These are phyloP conservation scores for Cercospora brassicicola DNA, from an alignment of 2,329 filamentous ascomycete genomes.

Conservation along the genomic window DNA sequence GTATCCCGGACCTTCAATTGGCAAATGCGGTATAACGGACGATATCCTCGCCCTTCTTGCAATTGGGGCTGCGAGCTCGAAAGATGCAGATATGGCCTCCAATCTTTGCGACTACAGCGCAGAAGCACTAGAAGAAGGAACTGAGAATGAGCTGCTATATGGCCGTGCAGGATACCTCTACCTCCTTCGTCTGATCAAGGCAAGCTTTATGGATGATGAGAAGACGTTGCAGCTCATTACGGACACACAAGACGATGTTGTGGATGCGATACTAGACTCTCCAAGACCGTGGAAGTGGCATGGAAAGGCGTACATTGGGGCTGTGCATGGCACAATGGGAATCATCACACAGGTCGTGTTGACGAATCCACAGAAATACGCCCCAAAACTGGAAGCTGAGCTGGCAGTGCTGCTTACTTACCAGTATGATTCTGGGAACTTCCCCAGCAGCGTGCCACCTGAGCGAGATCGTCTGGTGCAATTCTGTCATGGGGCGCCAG, in stretches of 20 bases:
- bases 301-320: conserved; percentile 63
- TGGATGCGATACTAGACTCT: conserved; percentile 59
- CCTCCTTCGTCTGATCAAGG: conserved; percentile 63
- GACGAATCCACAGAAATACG: conserved; percentile 57
- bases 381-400: conserved; percentile 54
- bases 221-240: conserved; percentile 54
- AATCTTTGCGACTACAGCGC: conserved; percentile 53
- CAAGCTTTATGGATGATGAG: conserved; percentile 55
- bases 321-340: conserved; percentile 67
- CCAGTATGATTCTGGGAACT: conserved; percentile 64
- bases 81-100: conserved; percentile 51
- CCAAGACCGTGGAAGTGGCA: conserved; percentile 64
- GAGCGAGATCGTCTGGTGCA: conserved; percentile 58
- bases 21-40: conserved; percentile 53
- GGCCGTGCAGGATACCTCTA: conserved; percentile 69
- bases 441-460: conserved; percentile 57
- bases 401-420: conserved; percentile 58
- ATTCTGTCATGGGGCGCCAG: conserved; percentile 68
- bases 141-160: conserved; percentile 64
- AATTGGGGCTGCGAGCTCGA: conserved; percentile 52
- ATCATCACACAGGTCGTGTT: conserved; percentile 69
- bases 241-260: conserved; percentile 57
- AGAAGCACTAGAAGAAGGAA: conserved; percentile 49
- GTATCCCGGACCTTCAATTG: conserved; percentile 49
- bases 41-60: conserved; percentile 54